Percentiles rank a stretch among this genome's conserved stretches.
Conservation (phyloP, 768 basidiomycete genomes). For the Rhizopogon vinicolor region DNA sequence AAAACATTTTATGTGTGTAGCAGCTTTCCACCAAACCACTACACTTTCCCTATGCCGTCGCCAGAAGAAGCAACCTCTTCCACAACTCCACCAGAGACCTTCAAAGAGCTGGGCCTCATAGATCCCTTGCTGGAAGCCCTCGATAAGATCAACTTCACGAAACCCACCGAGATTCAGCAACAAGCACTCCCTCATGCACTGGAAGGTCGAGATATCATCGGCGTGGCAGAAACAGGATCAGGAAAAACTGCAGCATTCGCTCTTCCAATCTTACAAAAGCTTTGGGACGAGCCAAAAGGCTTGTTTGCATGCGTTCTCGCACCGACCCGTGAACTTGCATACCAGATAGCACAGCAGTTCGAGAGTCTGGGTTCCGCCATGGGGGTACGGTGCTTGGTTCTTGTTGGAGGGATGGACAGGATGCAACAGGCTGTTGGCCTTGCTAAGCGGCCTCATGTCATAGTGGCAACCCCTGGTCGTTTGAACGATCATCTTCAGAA, state of each 20-base stretch:
- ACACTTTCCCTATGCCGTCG: slow-evolving; percentile 42
- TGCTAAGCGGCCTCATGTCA: slow-evolving; percentile 89
- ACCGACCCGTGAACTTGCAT: slow-evolving; percentile 97
- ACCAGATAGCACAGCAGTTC: slow-evolving; percentile 97
- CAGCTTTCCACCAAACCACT: not conserved
- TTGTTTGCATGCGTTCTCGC: slow-evolving; percentile 92
- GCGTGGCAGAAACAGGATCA: slow-evolving; percentile 95
- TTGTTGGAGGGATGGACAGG: slow-evolving; percentile 95
- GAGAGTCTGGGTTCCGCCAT: slow-evolving; percentile 87
- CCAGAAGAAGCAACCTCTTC: slow-evolving; percentile 60
- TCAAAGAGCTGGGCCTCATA: slow-evolving; percentile 84
- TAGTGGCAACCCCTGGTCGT: slow-evolving; percentile 94
- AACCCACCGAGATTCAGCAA: slow-evolving; percentile 88
- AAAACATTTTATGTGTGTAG: slow-evolving; percentile 1
- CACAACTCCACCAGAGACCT: slow-evolving; percentile 42
- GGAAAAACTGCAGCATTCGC: slow-evolving; percentile 99
- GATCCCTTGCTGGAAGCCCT: slow-evolving; percentile 86
- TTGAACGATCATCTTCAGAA: slow-evolving; percentile 92
- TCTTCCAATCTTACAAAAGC: slow-evolving; percentile 89
- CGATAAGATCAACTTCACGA: slow-evolving; percentile 72
- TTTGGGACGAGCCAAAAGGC: slow-evolving; percentile 94
- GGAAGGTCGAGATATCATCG: slow-evolving; percentile 92
- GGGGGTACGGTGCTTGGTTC: slow-evolving; percentile 85
- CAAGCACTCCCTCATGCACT: slow-evolving; percentile 85
- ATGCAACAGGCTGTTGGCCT: slow-evolving; percentile 88